Evolutionary conservation across 345 rosid species (phyloP).

Genomic region (Hirschfeldia incana): DNA sequence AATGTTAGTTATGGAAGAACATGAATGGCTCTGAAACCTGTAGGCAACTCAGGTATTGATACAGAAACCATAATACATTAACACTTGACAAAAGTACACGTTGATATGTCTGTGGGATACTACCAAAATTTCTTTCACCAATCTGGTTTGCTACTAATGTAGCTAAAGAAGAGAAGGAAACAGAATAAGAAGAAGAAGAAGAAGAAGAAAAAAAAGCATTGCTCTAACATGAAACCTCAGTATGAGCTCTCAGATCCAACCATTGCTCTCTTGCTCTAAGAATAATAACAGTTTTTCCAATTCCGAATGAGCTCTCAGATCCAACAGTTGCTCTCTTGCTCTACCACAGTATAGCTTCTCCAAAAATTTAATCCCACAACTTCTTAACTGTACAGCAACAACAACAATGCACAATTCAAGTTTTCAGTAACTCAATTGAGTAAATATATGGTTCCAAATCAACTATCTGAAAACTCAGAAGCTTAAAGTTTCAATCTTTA

Average conservation of each 20-base stretch:
- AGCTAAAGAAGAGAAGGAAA: conserved; percentile 10
- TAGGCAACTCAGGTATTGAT: not conserved
- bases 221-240: conserved; percentile 36
- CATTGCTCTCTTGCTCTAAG: no score
- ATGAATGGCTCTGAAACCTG: not conserved
- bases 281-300: conserved; percentile 36
- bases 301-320: conserved; percentile 22
- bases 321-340: conserved; percentile 25
- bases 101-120: conserved; percentile 29
- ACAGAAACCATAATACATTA: conserved; percentile 41
- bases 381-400: conserved; percentile 25
- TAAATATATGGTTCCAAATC: not conserved
- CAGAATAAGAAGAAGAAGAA: not conserved
- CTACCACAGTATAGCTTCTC: conserved; percentile 15
- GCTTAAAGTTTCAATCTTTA: not conserved
- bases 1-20: conserved; percentile 26
- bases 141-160: conserved; percentile 33
- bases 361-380: conserved; percentile 13
- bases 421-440: conserved; percentile 9
- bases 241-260: no score
- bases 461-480: not conserved
- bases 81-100: conserved; percentile 40
- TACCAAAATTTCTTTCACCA: conserved; percentile 19
- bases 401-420: not conserved
- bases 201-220: conserved; percentile 11